Evolutionary conservation across 2,329 filamentous ascomycete genomes (phyloP), one percentile per base, ranked within the genome.

Genomic region (Aspergillus viridinutans): DNA sequence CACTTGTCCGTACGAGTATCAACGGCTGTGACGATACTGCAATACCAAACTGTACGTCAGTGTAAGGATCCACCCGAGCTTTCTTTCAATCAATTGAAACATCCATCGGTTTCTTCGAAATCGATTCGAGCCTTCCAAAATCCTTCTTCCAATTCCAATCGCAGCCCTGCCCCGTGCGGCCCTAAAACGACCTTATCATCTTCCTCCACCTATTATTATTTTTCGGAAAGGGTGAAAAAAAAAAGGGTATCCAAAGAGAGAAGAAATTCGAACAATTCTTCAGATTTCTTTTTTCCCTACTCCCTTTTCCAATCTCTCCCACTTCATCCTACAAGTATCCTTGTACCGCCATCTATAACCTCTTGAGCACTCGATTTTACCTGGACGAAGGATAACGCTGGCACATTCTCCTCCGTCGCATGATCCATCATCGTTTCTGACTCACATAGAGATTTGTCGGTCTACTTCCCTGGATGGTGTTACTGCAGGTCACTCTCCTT

Each of bases 401-500:
- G 53, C 57, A 51, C 50, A 52, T 55, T 60, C 58, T 57, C 54
- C 55, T 55, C 57, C 53, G 61, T 65, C 59, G 62, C 61, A 65
- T 67, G 67, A 69, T 68, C 64, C 63, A 63, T 64, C 54, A 57
- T 61, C 60, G 60, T 64, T 57, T 56, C 58, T 40, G 57, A 61
- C 62, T 65, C 62, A 58, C 57, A 63, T 62, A 17, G 32, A 38
- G 14, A 21, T 43, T 23, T 45, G 42, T 45, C 42, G 42, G 21
- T 23, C 21, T 26, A 47, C n/a, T 47, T 23, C 12, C 58, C 58
- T 60, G 59, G 63, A 59, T 61, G 56, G 59, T 67, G 62, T 64
- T 59, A 56, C 61, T 65, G 64, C 62, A 66, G 63, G 61, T 63
- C 63, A 38, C 59, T 65, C 53, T 61, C 65, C 61, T 61, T 66